Evolutionary conservation across 257 asterid genomes (phyloP), one percentile per base, ranked within the genome.

Genomic region (Lycium barbarum): DNA sequence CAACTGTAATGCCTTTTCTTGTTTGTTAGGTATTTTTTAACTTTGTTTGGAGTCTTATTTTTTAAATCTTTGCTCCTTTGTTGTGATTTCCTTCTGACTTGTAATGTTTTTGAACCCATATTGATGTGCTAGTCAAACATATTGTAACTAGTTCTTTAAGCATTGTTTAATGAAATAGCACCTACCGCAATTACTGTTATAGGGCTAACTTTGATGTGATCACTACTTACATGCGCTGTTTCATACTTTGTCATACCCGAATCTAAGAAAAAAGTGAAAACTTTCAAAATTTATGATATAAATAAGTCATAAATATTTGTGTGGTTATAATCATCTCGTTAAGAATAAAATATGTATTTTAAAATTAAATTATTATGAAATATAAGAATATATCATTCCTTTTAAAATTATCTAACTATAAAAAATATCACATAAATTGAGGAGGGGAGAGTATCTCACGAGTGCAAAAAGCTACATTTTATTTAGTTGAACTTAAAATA

Each of bases 111-210:
- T 49, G 81, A 74, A 74, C 62, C 40, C n/a, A 20, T 73, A 20
- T 73, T 73, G 81, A 51, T 76, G 47, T 76, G 63, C 57, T 20
- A 49, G 59, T 76, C 63, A 38, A 76, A 76, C 9, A 14, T 76
- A 26, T 51, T 76, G 82, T 76, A 51, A 76, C 65, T 76, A 51
- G 26, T 51, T 76, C 14, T 51, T 35, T 22, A 76, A 76, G 45
- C 63, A 76, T 76, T 51, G 61, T 53, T 76, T 76, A 76, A 45
- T 51, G 9, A 53, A 53, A 14, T 14, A 22, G 18, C 45, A 12
- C n/a, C 18, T 33, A 33, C 11, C n/a, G 4, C 62, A 14, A 14
- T 55, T 15, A 55, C 0, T 4, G n/a, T 33, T 66, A 66, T 66
- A 66, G 73, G 26, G 33, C 53, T 43, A 43, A 71, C 35, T 18